Base-by-base conservation (phyloP, 106 monocot genomes). In the Allium fistulosum region DNA sequence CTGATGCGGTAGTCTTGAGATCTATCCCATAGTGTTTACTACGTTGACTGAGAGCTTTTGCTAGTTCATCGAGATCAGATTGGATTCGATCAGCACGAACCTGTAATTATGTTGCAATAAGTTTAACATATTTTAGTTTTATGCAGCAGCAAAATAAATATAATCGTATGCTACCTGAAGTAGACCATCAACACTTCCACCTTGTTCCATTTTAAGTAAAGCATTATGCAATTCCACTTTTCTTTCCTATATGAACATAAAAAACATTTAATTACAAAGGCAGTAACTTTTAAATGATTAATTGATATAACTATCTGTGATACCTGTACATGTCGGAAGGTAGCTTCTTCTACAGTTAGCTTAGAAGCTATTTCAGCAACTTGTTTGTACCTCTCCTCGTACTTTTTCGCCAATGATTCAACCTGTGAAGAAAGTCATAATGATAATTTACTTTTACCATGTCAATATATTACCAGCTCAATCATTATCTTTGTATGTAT, bases 371-470 rank as follows among this genome's bases (percentile, higher is more conserved):
- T 53, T 71, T 99, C 92, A 57, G 82, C 92, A 58, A 84, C 87
- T 75, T 92, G 87, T 81, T 92, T 99, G 77, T 81, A 92, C 49
- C 88, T 99, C 68, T 92, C 97, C 69, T 99, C 92, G 64, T 99
- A 99, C 50, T 90, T 99, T 56, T 83, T 92, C 49, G 75, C 86
- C 68, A 99, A 70, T 15, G 69, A 66, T 47, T 99, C 97, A 67
- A 77, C 86, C 93, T 94, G 75, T 61, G 53, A 55, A 11, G 15
- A 55, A 37, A 37, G 37, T 37, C 37, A 37, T 37, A 37, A 37
- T 37, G 37, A 37, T 37, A 5, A 37, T 37, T 37, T 37, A 37
- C 5, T 2, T 37, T 37, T 37, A 37, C 37, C 37, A 37, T 37
- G 37, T 37, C 37, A 37, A 37, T 37, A 37, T 37, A 37, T 37